These are phyloP conservation scores for Aspergillus melleus DNA, from an alignment of 2,329 filamentous ascomycete species.

Conservation along the genomic window DNA sequence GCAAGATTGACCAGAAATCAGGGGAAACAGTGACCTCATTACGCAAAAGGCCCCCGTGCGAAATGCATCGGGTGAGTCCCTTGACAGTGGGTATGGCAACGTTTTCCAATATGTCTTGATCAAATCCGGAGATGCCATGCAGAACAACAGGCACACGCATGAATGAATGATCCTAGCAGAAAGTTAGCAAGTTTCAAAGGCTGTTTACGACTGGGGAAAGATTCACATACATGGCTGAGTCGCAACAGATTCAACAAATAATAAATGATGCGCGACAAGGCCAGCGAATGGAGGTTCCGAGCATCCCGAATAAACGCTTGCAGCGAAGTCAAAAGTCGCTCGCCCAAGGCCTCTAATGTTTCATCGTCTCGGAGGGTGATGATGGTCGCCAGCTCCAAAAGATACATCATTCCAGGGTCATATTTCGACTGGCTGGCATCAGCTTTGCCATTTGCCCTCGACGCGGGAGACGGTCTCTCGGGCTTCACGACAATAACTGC, in stretches of 20 bases:
- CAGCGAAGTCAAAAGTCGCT: conserved; percentile 76
- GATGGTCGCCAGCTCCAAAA: conserved; percentile 87
- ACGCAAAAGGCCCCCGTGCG: conserved; percentile 72
- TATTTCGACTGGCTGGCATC: conserved; percentile 65
- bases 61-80: conserved; percentile 77
- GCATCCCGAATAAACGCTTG: conserved; percentile 80
- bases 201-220: not conserved
- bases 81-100: conserved; percentile 74
- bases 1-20: conserved; percentile 92
- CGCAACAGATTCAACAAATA: conserved; percentile 82
- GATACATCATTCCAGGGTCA: conserved; percentile 81
- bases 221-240: conserved; percentile 74
- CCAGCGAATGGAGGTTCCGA: conserved; percentile 75
- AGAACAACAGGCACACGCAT: conserved; percentile 88
- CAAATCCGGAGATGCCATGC: conserved; percentile 85
- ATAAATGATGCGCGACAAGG: conserved; percentile 79
- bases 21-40: conserved; percentile 95
- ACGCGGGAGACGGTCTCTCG: conserved; percentile 67
- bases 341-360: conserved; percentile 71
- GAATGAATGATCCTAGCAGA: conserved; percentile 74
- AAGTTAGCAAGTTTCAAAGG: conserved; percentile 13
- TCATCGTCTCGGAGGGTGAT: conserved; percentile 74
- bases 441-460: conserved; percentile 58
- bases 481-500: conserved; percentile 86
- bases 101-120: conserved; percentile 72